Evolutionary conservation across 2,329 filamentous ascomycete genomes (phyloP).

Genomic region (Colletotrichum trifolii): DNA sequence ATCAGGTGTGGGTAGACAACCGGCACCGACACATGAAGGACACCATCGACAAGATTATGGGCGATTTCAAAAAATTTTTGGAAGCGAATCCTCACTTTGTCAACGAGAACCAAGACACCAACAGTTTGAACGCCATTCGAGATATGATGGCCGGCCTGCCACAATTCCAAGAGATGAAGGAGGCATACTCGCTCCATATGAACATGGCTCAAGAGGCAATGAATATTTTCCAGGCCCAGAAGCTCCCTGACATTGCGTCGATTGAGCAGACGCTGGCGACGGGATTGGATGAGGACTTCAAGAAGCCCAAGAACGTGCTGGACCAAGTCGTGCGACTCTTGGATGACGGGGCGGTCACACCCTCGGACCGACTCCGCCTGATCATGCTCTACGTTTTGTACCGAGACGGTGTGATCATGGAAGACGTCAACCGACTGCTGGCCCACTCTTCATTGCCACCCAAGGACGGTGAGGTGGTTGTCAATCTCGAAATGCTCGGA

Average conservation of each 20-base stretch:
- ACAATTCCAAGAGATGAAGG: conserved; percentile 95
- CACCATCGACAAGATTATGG: conserved; percentile 91
- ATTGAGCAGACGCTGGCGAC: conserved; percentile 93
- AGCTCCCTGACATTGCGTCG: conserved; percentile 86
- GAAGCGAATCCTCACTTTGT: conserved; percentile 93
- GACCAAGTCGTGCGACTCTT: conserved; percentile 88
- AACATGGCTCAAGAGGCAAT: conserved; percentile 98
- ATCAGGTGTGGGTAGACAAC: conserved; percentile 95
- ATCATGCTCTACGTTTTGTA: conserved; percentile 89
- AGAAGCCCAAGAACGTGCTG: conserved; percentile 89
- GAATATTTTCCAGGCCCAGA: conserved; percentile 87
- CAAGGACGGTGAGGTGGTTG: conserved; percentile 77
- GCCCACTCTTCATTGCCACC: conserved; percentile 83
- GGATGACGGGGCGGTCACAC: conserved; percentile 81
- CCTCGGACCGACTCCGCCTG: conserved; percentile 82
- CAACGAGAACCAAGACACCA: conserved; percentile 74
- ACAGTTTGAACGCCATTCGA: conserved; percentile 89
- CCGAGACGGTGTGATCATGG: conserved; percentile 83
- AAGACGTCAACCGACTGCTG: conserved; percentile 86
- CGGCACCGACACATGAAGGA: conserved; percentile 98
- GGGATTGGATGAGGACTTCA: conserved; percentile 90
- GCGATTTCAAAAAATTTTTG: conserved; percentile 92
- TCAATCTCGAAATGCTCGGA: conserved; percentile 85
- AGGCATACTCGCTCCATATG: conserved; percentile 92
- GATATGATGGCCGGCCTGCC: conserved; percentile 96